Conservation (phyloP, 306 rosid species). For the Castanea mollissima region DNA sequence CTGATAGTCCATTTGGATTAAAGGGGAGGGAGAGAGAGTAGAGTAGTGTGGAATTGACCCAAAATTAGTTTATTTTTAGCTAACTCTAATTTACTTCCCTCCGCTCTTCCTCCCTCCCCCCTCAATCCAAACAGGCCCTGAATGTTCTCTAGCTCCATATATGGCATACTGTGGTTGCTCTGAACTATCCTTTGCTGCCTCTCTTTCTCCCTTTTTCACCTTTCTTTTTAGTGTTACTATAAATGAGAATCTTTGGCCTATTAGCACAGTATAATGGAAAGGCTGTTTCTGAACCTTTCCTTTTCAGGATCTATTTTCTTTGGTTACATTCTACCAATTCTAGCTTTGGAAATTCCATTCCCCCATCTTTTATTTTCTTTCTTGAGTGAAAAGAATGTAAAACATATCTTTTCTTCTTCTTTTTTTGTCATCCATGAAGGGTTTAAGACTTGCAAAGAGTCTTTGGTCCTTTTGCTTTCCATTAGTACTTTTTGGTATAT, state of each 20-base stretch:
- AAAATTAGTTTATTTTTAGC: no score
- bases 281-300: not conserved
- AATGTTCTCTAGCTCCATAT: not conserved
- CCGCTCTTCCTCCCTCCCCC: no score
- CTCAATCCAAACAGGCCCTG: no score
- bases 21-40: no score
- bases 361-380: not conserved
- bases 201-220: not conserved
- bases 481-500: not conserved
- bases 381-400: constrained; percentile 22
- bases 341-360: not conserved
- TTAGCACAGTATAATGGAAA: not conserved
- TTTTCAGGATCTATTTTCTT: constrained; percentile 20
- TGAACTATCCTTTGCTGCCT: not conserved
- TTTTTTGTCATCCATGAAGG: not conserved
- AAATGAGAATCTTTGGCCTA: constrained; percentile 31
- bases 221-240: constrained; percentile 1
- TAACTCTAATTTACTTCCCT: accelerated
- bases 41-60: accelerated
- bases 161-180: not conserved
- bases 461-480: not conserved
- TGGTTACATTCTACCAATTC: constrained; percentile 11
- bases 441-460: not conserved
- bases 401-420: constrained; percentile 8
- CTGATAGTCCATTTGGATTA: not conserved